phyloP scores from a whole-genome alignment of 179 eudicot genomes.

The Beta macrorhiza region DNA sequence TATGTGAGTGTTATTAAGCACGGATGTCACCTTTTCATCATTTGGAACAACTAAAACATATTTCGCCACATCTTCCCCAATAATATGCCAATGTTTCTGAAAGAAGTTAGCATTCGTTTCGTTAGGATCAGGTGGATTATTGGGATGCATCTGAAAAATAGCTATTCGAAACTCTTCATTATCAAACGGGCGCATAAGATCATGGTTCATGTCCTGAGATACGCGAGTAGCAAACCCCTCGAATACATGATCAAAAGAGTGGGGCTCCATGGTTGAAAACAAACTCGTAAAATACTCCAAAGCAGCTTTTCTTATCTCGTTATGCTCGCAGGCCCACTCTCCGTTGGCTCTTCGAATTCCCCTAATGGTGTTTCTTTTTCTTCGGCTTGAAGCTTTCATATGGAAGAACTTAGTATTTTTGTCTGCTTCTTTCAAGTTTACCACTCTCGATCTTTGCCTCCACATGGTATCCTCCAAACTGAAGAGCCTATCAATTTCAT shows the following conservation, averaged over 20 bases:
- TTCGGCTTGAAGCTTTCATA: not conserved
- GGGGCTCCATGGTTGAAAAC: not conserved
- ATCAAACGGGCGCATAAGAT: too few species aligned
- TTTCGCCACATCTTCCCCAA: too few species aligned
- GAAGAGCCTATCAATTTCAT: not conserved
- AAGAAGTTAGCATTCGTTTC: not conserved
- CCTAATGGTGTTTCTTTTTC: not conserved
- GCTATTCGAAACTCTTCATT: not conserved
- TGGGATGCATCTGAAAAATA: not conserved
- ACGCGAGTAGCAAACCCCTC: too few species aligned
- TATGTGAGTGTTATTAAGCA: not conserved
- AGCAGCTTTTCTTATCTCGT: not conserved
- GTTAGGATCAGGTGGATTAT: not conserved
- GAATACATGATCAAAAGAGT: too few species aligned
- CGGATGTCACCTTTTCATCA: not conserved
- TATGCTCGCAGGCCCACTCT: not conserved
- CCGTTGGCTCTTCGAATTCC: not conserved
- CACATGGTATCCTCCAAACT: not conserved
- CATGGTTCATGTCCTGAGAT: too few species aligned
- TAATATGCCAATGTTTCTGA: slow-evolving; percentile 6
- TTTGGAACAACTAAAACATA: too few species aligned
- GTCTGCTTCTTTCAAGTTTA: not conserved
- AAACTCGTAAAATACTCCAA: not conserved
- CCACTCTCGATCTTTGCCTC: not conserved
- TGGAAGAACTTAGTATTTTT: not conserved